Evolutionary conservation across 75 land plant genomes (phyloP).

Genomic region (Sequoiadendron giganteum): DNA sequence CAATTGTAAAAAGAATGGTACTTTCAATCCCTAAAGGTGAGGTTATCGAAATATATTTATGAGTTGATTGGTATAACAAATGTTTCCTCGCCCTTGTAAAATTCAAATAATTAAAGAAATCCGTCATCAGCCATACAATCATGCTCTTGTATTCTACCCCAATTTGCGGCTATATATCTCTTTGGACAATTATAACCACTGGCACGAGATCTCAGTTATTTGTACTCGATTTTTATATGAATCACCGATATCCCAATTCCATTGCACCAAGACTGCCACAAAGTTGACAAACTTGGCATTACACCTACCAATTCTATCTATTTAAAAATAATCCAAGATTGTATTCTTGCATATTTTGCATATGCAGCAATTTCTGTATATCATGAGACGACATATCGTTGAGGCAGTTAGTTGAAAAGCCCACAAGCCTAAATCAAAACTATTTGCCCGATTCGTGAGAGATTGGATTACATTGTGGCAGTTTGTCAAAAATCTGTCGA

Average conservation of each 20-base stretch:
- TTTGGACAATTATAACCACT: no score
- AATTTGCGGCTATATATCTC: no score
- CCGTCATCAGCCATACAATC: background rate
- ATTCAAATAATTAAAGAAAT: no score
- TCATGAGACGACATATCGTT: background rate
- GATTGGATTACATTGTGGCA: background rate
- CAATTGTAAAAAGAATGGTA: background rate
- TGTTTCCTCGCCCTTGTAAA: no score
- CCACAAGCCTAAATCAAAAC: background rate
- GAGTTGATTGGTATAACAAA: background rate
- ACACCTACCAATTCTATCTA: no score
- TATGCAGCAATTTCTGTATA: background rate
- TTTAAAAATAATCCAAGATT: background rate
- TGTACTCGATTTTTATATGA: no score
- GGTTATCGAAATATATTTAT: background rate
- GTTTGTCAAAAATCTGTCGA: background rate
- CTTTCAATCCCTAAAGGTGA: background rate
- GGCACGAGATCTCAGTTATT: no score
- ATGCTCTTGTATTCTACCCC: no score
- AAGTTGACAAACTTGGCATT: no score
- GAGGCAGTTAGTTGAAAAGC: background rate
- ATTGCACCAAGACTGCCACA: no score
- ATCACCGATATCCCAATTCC: no score
- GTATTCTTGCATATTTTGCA: no score
- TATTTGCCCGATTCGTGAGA: background rate